A percentile compares a stretch with the other conserved stretches of the same genome.
Conservation (phyloP, 768 basidiomycete genomes). For the Rhodosporidiobolus odoratus region DNA sequence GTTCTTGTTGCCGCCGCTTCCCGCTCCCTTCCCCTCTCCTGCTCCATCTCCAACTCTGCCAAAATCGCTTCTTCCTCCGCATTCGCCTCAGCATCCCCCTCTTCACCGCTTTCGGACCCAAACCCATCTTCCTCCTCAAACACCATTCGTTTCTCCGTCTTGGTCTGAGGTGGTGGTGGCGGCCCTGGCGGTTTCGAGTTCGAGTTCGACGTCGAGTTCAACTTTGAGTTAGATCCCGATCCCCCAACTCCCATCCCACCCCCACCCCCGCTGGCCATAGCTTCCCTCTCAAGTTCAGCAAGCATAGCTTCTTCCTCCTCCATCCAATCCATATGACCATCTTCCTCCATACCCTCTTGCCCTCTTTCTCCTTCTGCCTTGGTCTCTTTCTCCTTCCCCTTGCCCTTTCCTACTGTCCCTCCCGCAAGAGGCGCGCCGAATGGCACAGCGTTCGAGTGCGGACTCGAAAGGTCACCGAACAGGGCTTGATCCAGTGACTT, state of each 20-base stretch:
- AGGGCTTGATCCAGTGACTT: constrained; percentile 13
- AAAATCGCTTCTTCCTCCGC: constrained; percentile 51
- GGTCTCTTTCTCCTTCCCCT: background rate
- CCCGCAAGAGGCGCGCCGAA: constrained; percentile 43
- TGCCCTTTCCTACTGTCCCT: constrained; percentile 51
- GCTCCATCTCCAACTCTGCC: constrained; percentile 45
- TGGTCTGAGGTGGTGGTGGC: background rate
- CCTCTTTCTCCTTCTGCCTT: constrained; percentile 28
- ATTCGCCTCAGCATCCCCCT: too few species aligned
- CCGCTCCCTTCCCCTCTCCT: too few species aligned
- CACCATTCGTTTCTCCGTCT: constrained; percentile 12
- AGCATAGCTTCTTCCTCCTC: constrained; percentile 51
- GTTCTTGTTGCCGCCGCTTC: too few species aligned
- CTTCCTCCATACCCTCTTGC: constrained; percentile 43
- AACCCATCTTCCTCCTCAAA: constrained; percentile 2
- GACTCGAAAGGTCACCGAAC: background rate
- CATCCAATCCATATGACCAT: constrained; percentile 36
- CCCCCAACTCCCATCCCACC: too few species aligned
- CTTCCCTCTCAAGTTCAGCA: constrained; percentile 43
- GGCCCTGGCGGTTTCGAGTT: background rate
- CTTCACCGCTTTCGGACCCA: too few species aligned
- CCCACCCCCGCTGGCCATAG: background rate
- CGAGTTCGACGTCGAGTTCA: background rate
- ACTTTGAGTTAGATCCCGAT: too few species aligned
- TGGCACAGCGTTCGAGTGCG: background rate